phyloP scores from a whole-genome alignment of 768 basidiomycete species.

The Pisolithus tinctorius region DNA sequence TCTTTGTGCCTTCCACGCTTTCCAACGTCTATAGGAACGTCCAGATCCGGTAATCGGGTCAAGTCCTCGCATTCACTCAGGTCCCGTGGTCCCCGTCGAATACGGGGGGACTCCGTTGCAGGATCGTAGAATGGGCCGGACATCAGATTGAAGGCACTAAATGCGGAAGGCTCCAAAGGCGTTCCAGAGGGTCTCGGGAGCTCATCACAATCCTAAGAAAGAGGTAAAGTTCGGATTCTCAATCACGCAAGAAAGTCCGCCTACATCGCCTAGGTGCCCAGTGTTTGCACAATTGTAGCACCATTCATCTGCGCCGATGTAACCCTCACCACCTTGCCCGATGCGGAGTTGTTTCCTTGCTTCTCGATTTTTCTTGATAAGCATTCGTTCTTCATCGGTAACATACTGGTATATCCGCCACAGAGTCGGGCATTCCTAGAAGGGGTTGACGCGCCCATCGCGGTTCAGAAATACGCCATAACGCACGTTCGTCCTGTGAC shows the following conservation, averaged over 20 bases:
- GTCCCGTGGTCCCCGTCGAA: conserved; percentile 36
- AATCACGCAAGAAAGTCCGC: conserved; percentile 18
- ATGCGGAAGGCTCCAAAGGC: conserved; percentile 57
- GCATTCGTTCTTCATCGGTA: conserved; percentile 42
- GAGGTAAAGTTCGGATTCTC: background rate
- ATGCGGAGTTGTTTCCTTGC: conserved; percentile 42
- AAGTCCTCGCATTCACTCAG: conserved; percentile 19
- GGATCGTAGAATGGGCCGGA: conserved; percentile 62
- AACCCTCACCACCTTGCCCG: conserved; percentile 73
- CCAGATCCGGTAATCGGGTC: conserved; percentile 29
- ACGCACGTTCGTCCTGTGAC: conserved; percentile 60
- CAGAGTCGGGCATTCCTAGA: conserved; percentile 74
- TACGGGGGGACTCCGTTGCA: conserved; percentile 22
- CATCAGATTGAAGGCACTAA: conserved; percentile 53
- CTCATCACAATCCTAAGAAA: conserved; percentile 48
- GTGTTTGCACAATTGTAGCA: conserved; percentile 73
- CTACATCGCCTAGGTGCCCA: conserved; percentile 78
- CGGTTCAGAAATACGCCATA: background rate
- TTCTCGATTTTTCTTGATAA: conserved; percentile 40
- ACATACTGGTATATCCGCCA: conserved; percentile 80
- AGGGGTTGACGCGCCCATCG: background rate
- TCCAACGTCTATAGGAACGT: conserved; percentile 56
- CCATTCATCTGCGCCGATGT: conserved; percentile 68
- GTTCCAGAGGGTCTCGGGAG: conserved; percentile 32
- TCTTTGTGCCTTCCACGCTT: conserved; percentile 57